Evolutionary conservation across 192 early-diverging fungal genomes (phyloP).

Genomic region (Rhizoclosmatium globosum): DNA sequence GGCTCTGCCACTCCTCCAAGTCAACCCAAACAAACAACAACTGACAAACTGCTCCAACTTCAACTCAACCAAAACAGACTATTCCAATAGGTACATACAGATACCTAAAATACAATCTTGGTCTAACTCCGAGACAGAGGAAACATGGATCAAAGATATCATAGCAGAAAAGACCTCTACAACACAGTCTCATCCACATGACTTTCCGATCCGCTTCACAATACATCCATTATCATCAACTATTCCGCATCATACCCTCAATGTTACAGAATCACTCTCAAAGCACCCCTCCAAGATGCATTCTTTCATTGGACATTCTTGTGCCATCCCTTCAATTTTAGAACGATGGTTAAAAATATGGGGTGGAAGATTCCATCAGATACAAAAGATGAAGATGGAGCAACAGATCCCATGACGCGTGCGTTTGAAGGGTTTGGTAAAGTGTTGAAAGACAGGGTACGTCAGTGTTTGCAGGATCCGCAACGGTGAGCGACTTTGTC

Average conservation of each 20-base stretch:
- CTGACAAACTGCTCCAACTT: not conserved
- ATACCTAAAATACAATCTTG: too few relatives aligned
- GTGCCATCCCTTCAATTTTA: conserved; percentile 45
- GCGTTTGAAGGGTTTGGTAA: conserved; percentile 43
- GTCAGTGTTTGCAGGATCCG: conserved; percentile 35
- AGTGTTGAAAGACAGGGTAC: conserved; percentile 31
- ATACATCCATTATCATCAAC: not conserved
- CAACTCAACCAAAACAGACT: not conserved
- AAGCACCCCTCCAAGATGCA: conserved; percentile 31
- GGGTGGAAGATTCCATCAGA: conserved; percentile 41
- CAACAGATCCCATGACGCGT: not conserved
- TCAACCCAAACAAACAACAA: not conserved
- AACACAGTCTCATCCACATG: not conserved
- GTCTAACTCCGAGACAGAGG: not conserved
- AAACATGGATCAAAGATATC: conserved; percentile 36
- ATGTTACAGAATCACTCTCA: conserved; percentile 37
- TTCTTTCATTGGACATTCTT: conserved; percentile 46
- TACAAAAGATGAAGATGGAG: not conserved
- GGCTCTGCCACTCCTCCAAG: not conserved
- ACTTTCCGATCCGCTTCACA: conserved; percentile 6
- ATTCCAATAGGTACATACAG: not conserved
- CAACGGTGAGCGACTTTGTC: conserved; percentile 24
- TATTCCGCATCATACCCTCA: conserved; percentile 10
- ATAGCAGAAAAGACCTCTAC: not conserved
- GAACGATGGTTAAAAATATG: conserved; percentile 27